Conservation (phyloP, 192 early-diverging fungal genomes). For the Umbelopsis ramanniana region DNA sequence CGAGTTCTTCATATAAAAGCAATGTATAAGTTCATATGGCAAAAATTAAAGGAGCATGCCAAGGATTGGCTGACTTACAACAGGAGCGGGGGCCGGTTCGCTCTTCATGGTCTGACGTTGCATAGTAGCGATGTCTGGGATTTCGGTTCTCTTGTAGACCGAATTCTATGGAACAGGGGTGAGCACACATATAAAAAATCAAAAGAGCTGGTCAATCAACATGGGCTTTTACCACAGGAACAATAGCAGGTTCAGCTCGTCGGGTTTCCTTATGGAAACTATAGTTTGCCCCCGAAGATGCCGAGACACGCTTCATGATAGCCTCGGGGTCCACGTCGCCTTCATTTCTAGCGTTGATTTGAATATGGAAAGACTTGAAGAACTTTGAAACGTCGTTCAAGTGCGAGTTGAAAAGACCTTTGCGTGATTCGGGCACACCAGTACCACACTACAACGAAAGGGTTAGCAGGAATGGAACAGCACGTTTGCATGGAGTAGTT, state of each 20-base stretch:
- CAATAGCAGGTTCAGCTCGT: slow-evolving; percentile 41
- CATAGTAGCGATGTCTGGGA: slow-evolving; percentile 60
- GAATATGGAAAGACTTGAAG: slow-evolving; percentile 85
- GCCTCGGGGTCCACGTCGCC: slow-evolving; percentile 79
- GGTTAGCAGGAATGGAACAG: background rate
- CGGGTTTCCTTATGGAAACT: slow-evolving; percentile 68
- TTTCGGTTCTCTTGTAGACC: slow-evolving; percentile 61
- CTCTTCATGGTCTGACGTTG: slow-evolving; percentile 53
- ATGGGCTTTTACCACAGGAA: slow-evolving; percentile 45
- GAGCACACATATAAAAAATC: background rate
- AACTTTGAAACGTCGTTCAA: slow-evolving; percentile 80
- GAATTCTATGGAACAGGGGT: slow-evolving; percentile 40
- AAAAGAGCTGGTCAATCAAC: too few species aligned
- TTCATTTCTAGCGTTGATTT: slow-evolving; percentile 84
- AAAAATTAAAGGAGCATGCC: too few species aligned
- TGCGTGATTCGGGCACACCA: slow-evolving; percentile 89
- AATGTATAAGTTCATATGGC: background rate
- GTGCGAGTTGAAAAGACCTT: slow-evolving; percentile 86
- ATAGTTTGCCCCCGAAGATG: slow-evolving; percentile 91
- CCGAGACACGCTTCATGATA: slow-evolving; percentile 86
- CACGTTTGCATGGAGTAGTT: background rate
- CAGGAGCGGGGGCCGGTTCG: slow-evolving; percentile 42
- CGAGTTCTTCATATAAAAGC: slow-evolving; percentile 28
- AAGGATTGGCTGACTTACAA: slow-evolving; percentile 26
- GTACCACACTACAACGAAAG: slow-evolving; percentile 73